These are phyloP conservation scores for Thalassiosira ordinaria DNA, from an alignment of 352 stramenopile genomes.

Conservation along the genomic window DNA sequence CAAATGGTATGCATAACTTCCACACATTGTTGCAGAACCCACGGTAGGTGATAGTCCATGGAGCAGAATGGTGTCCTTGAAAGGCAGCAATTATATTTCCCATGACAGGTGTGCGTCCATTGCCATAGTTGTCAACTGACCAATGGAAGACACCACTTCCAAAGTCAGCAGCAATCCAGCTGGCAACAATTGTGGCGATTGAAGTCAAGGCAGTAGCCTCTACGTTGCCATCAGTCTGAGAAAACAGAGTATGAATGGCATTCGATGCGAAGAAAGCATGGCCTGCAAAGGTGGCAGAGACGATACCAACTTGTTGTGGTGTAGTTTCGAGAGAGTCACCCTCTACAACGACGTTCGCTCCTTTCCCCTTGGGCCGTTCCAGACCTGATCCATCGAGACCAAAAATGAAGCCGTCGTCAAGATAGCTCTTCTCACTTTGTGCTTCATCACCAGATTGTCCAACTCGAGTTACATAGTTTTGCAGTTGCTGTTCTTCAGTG, in stretches of 20 bases:
- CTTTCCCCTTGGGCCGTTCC: constrained; percentile 74
- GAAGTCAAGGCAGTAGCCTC: constrained; percentile 46
- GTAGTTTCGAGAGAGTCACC: constrained; percentile 79
- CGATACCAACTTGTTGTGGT: constrained; percentile 67
- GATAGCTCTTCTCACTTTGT: constrained; percentile 45
- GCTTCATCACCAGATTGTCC: background rate
- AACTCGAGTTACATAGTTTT: constrained; percentile 26
- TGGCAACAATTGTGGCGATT: constrained; percentile 50
- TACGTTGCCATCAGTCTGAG: constrained; percentile 52
- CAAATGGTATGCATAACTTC: constrained; percentile 85
- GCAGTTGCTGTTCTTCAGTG: constrained; percentile 22
- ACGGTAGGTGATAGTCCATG: constrained; percentile 86
- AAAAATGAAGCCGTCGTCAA: constrained; percentile 84
- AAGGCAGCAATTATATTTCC: constrained; percentile 84
- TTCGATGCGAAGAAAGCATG: constrained; percentile 61
- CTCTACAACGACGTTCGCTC: constrained; percentile 71
- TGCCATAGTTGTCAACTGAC: constrained; percentile 86
- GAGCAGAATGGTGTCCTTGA: constrained; percentile 84
- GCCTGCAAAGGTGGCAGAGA: constrained; percentile 63
- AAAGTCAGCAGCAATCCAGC: constrained; percentile 80
- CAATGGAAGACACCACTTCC: constrained; percentile 83
- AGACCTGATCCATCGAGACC: constrained; percentile 78
- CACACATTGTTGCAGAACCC: constrained; percentile 87
- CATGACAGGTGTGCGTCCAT: constrained; percentile 82
- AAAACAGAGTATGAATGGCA: constrained; percentile 43